Evolutionary conservation across 495 filamentous ascomycete species (phyloP).

Genomic region (Penicillium daleae): DNA sequence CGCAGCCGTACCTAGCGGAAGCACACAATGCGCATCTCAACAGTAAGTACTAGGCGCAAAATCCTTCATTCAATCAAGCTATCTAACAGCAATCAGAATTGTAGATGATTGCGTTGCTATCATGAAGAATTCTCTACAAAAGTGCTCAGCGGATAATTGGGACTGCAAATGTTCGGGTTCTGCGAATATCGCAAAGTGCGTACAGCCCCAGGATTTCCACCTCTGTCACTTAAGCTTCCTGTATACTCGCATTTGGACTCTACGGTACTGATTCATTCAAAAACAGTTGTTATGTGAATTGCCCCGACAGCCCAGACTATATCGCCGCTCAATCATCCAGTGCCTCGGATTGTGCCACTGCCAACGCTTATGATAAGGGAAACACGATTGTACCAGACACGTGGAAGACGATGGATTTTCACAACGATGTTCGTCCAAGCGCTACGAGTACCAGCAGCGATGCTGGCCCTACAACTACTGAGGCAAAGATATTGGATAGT

Average conservation of each 20-base stretch:
- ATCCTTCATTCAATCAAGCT: neutral
- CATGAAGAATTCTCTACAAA: constrained; percentile 21
- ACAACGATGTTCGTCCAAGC: constrained; percentile 11
- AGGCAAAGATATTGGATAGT: constrained; percentile 9
- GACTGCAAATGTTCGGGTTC: constrained; percentile 32
- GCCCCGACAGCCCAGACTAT: constrained; percentile 21
- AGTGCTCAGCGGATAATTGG: constrained; percentile 24
- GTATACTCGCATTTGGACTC: too few species aligned
- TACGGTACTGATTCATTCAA: neutral
- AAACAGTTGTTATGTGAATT: constrained; percentile 27
- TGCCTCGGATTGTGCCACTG: constrained; percentile 26
- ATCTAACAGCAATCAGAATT: constrained; percentile 19
- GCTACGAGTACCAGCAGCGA: constrained; percentile 14
- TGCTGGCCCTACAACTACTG: constrained; percentile 3
- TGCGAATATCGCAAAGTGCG: constrained; percentile 35
- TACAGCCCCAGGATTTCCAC: neutral
- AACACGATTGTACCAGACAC: constrained; percentile 18
- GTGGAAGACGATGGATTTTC: constrained; percentile 22
- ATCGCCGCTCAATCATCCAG: constrained; percentile 22
- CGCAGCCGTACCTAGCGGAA: constrained; percentile 11
- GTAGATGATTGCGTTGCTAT: constrained; percentile 25
- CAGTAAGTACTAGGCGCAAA: constrained; percentile 6
- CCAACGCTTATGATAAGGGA: constrained; percentile 30
- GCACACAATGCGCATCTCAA: constrained; percentile 19
- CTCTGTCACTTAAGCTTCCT: neutral